phyloP scores from a whole-genome alignment of 495 filamentous ascomycete species.

The Elaphomyces granulatus region DNA sequence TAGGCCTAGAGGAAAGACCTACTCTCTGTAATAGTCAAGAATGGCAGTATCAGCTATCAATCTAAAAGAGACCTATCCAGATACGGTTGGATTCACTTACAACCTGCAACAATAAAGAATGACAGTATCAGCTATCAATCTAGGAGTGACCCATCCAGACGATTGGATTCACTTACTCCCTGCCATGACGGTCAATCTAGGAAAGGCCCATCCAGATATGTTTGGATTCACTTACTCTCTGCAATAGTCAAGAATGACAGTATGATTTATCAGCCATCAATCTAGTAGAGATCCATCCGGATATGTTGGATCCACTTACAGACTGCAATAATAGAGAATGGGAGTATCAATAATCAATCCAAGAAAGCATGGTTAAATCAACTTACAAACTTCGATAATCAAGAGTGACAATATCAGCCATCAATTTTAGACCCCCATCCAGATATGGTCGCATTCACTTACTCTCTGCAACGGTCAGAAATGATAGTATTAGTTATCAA shows the following conservation, averaged over 20 bases:
- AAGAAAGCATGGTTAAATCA: neutral
- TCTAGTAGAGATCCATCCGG: neutral
- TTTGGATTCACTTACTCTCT: neutral
- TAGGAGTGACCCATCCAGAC: slow-evolving; percentile 20
- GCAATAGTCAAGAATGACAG: neutral
- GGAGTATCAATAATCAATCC: neutral
- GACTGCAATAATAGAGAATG: neutral
- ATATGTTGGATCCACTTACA: neutral
- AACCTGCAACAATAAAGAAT: slow-evolving; percentile 10
- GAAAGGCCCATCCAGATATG: neutral
- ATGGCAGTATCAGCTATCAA: slow-evolving; percentile 5
- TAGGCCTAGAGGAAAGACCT: slow-evolving; percentile 1
- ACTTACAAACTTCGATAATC: neutral
- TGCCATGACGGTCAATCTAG: neutral
- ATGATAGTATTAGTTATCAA: neutral
- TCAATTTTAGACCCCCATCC: neutral
- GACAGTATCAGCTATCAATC: neutral
- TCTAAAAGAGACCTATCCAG: slow-evolving; percentile 20
- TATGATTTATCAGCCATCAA: neutral
- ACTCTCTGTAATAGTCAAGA: slow-evolving; percentile 6
- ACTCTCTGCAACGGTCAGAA: neutral
- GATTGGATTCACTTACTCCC: slow-evolving; percentile 20
- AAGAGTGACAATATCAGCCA: neutral
- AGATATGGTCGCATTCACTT: neutral
- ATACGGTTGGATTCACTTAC: slow-evolving; percentile 14